Base-by-base conservation (phyloP, 23 red algal species). In the Gracilariopsis chorda region DNA sequence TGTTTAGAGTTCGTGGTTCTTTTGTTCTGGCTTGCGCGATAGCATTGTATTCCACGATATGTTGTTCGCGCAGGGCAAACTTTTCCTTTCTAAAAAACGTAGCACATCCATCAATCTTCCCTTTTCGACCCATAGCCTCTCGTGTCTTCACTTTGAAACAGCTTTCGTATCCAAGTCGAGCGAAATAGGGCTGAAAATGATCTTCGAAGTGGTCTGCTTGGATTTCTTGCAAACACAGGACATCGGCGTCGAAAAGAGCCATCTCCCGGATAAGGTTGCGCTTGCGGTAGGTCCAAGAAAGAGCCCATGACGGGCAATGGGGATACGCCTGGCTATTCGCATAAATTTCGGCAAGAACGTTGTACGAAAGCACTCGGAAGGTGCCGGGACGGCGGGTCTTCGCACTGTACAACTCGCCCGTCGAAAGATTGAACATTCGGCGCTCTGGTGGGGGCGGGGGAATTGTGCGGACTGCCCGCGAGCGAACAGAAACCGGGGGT, bases 141-240 rank as follows among this genome's bases (percentile, higher is more conserved):
- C 96, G 71, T 20, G 91, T 92, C 92, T 98, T 98, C 16, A 79
- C 82, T 80, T 98, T 98, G 87, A 90, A 95, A 58, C 80, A 46
- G 30, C 96, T 90, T 43, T 85, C 83, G 47, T 95, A 98, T 43
- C 96, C 96, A 25, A 88, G 13, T 23, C 96, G 82, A 37, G 78
- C 48, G 41, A 98, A 93, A n/a, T 92, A 93, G 1, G 96, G 96
- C 57, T 89, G 92, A 79, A 98, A 95, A 76, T 98, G 87, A 70
- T 91, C 92, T 64, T 98, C 96, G 58, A 87, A 98, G 56, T 98
- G 96, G 60, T 98, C 96, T 12, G 92, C 96, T 82, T 98, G 96
- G 77, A 95, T 77, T 74, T 98, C 96, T 88, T 98, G 96, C 80
- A 98, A 52, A 44, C 96, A 98, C 67, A 95, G 69, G 47, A 98